phyloP scores from a whole-genome alignment of 345 rosid species.

The Populus pruinosa region DNA sequence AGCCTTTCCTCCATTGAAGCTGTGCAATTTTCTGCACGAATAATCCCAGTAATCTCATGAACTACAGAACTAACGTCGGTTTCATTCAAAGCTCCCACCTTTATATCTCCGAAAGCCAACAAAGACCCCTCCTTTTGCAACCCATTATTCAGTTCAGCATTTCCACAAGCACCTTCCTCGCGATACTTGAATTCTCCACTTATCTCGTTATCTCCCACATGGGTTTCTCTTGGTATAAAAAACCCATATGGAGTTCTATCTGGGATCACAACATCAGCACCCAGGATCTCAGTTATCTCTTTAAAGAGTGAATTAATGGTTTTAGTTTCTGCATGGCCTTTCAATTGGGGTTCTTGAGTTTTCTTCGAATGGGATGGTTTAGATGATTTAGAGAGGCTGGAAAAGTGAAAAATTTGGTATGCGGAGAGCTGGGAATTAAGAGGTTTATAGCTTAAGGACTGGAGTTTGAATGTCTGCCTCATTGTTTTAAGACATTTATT shows the following conservation, averaged over 20 bases:
- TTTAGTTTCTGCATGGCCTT: conserved; percentile 35
- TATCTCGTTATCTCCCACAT: background rate
- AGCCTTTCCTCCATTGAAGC: conserved; percentile 64
- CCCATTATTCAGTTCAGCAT: conserved; percentile 25
- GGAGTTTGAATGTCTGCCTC: conserved; percentile 26
- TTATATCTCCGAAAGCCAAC: conserved; percentile 12
- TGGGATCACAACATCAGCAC: conserved; percentile 32
- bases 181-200: conserved; percentile 13
- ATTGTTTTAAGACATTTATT: conserved; percentile 1
- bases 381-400: conserved; percentile 38
- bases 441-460: conserved; percentile 1
- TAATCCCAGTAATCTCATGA: conserved; percentile 46
- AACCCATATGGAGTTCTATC: conserved; percentile 30
- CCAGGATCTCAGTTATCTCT: conserved; percentile 56
- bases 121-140: conserved; percentile 11
- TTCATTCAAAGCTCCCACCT: conserved; percentile 13
- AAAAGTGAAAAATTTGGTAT: conserved; percentile 21
- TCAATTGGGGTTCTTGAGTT: conserved; percentile 11
- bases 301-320: conserved; percentile 44
- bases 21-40: conserved; percentile 37
- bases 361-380: conserved; percentile 23
- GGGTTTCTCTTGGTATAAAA: conserved; percentile 19
- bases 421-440: conserved; percentile 12
- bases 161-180: conserved; percentile 48
- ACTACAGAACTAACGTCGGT: conserved; percentile 51